A percentile compares a stretch with the other conserved stretches of the same genome.
These are phyloP conservation scores for Magnaporthiopsis incrustans DNA, from an alignment of 2,329 filamentous ascomycete species.

Conservation along the genomic window DNA sequence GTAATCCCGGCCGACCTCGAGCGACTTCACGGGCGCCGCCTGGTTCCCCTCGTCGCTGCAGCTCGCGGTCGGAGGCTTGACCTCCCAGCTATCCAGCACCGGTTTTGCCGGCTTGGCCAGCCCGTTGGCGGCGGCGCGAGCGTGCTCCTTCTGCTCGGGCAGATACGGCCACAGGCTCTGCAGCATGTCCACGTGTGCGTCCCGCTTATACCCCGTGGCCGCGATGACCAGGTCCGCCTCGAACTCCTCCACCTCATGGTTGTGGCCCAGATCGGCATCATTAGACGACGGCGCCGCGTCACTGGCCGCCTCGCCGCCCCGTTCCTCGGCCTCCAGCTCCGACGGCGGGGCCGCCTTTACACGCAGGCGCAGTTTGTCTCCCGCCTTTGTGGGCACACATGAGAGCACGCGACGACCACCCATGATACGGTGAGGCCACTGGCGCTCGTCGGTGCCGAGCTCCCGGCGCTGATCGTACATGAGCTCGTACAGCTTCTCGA, in stretches of 20 bases:
- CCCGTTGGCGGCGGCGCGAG: constrained; percentile 6
- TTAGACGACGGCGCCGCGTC: constrained; percentile 27
- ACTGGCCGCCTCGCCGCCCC: constrained; percentile 20
- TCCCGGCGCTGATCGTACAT: constrained; percentile 80
- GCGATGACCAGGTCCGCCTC: constrained; percentile 77
- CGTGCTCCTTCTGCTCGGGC: constrained; percentile 31
- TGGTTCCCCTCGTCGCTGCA: constrained; percentile 7
- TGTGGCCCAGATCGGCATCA: constrained; percentile 11
- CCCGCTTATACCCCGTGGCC: constrained; percentile 78
- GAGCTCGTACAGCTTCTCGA: constrained; percentile 79
- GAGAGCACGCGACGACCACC: constrained; percentile 57
- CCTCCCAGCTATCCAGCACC: constrained; percentile 16
- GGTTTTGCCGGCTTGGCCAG: constrained; percentile 10
- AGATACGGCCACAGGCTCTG: constrained; percentile 57
- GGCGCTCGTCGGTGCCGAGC: constrained; percentile 56
- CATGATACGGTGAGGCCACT: constrained; percentile 79
- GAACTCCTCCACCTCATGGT: constrained; percentile 45
- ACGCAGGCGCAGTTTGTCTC: constrained; percentile 45
- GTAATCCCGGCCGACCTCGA: constrained; percentile 72
- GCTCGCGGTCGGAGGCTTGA: constrained; percentile 9
- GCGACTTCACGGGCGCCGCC: constrained; percentile 31
- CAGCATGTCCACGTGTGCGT: constrained; percentile 72
- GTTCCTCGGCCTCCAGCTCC: constrained; percentile 19
- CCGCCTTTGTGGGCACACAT: constrained; percentile 38
- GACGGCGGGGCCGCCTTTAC: constrained; percentile 40